These are phyloP conservation scores for Calonectria pteridis DNA, from an alignment of 2,329 filamentous ascomycete genomes.

Conservation along the genomic window DNA sequence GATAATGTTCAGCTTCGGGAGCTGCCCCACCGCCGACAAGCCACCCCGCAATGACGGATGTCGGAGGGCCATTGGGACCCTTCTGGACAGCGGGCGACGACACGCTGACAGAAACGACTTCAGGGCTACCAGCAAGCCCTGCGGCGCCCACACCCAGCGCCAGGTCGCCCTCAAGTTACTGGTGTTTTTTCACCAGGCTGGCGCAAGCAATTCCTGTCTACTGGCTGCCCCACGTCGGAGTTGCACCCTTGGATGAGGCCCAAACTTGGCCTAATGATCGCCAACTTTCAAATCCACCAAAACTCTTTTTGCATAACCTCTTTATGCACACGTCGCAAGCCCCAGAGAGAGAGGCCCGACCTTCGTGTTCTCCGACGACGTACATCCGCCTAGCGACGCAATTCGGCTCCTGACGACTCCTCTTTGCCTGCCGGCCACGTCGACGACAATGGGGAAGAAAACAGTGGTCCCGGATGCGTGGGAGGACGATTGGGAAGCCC, in stretches of 20 bases:
- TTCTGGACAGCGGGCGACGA: background rate
- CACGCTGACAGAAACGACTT: constrained; percentile 25
- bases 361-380: constrained; percentile 8
- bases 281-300: constrained; percentile 25
- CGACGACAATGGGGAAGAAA: constrained; percentile 59
- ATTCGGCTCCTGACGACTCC: background rate
- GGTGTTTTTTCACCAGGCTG: constrained; percentile 15
- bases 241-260: background rate
- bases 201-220: constrained; percentile 9
- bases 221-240: constrained; percentile 10
- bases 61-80: constrained; percentile 14
- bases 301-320: constrained; percentile 4
- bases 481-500: constrained; percentile 90
- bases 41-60: constrained; percentile 42
- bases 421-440: background rate
- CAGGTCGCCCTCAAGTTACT: constrained; percentile 3
- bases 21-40: constrained; percentile 38
- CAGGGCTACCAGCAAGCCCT: background rate
- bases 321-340: background rate
- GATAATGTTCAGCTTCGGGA: constrained; percentile 24
- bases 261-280: constrained; percentile 31
- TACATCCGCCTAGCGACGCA: background rate
- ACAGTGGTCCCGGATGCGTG: constrained; percentile 78
- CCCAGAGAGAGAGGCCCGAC: background rate
- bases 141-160: background rate